These are phyloP conservation scores for Alternaria sp. DNA, from an alignment of 2,329 filamentous ascomycete genomes.

Conservation along the genomic window DNA sequence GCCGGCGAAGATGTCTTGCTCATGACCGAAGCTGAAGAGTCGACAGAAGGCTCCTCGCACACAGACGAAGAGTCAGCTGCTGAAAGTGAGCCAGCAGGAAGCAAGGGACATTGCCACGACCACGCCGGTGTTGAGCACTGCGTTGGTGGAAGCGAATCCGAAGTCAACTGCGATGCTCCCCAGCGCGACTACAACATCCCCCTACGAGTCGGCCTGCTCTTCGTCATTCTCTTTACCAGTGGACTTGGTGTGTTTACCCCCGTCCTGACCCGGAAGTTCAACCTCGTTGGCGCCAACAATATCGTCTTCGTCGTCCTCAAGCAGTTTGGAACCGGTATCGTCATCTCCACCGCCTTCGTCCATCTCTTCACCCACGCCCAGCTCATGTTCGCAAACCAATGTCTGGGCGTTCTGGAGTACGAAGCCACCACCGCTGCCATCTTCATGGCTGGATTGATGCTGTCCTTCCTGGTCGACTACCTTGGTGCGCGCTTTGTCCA, in stretches of 20 bases:
- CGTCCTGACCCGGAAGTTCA: slow-evolving; percentile 66
- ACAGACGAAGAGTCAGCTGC: slow-evolving; percentile 12
- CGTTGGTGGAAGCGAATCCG: slow-evolving; percentile 54
- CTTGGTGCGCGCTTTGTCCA: slow-evolving; percentile 65
- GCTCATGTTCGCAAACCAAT: slow-evolving; percentile 75
- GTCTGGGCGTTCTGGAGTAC: slow-evolving; percentile 69
- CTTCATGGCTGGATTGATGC: slow-evolving; percentile 74
- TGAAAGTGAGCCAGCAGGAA: slow-evolving; percentile 23
- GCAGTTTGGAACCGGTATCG: slow-evolving; percentile 74
- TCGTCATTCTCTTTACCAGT: slow-evolving; percentile 73
- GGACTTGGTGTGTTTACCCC: slow-evolving; percentile 72
- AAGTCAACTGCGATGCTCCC: slow-evolving; percentile 55
- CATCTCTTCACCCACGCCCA: slow-evolving; percentile 75
- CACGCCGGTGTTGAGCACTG: slow-evolving; percentile 77
- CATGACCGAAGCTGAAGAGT: slow-evolving; percentile 46
- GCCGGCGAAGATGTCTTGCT: slow-evolving; percentile 68
- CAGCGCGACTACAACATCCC: slow-evolving; percentile 69
- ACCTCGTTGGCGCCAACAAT: slow-evolving; percentile 57
- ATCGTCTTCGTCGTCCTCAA: slow-evolving; percentile 69
- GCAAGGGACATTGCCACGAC: slow-evolving; percentile 65
- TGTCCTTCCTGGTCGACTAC: slow-evolving; percentile 76
- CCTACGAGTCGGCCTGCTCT: slow-evolving; percentile 73
- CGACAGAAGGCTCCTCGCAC: slow-evolving; percentile 19
- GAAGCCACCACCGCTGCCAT: slow-evolving; percentile 74
- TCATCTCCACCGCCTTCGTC: slow-evolving; percentile 74